Percentiles rank a stretch among this genome's conserved stretches.
phyloP scores from a whole-genome alignment of 352 stramenopile genomes.

The Phytopythium litorale region DNA sequence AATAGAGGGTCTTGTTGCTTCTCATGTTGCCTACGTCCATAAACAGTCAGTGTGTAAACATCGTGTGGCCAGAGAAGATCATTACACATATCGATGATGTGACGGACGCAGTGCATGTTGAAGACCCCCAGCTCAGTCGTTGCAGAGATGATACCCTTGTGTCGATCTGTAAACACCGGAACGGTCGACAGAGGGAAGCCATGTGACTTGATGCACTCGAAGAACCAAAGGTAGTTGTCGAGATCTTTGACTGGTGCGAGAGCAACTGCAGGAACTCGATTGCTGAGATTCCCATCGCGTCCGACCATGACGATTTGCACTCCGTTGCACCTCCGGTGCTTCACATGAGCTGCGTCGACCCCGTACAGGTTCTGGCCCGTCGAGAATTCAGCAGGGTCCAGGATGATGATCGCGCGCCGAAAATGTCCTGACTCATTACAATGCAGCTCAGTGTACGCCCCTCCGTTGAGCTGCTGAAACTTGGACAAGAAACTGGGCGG shows the following conservation, averaged over 20 bases:
- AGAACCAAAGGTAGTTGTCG: conserved; percentile 21
- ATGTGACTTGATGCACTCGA: conserved; percentile 2
- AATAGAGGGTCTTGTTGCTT: too few species aligned
- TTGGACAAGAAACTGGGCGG: conserved; percentile 4
- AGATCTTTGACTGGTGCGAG: conserved; percentile 6
- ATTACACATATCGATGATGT: conserved; percentile 16
- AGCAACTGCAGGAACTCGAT: conserved; percentile 11
- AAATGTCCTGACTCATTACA: conserved; percentile 4
- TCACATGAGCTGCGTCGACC: conserved; percentile 21
- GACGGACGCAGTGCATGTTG: conserved; percentile 17
- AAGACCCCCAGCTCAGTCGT: conserved; percentile 3
- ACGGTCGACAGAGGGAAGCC: conserved; percentile 8
- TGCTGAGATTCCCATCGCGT: conserved; percentile 19
- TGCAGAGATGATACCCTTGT: conserved; percentile 10
- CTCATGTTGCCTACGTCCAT: too few species aligned
- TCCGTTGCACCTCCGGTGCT: conserved; percentile 22
- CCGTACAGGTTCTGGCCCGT: conserved; percentile 11
- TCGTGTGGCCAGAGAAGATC: too few species aligned
- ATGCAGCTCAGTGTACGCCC: not conserved
- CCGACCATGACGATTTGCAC: conserved; percentile 16
- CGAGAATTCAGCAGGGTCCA: conserved; percentile 8
- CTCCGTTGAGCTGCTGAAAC: not conserved
- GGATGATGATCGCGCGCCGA: conserved; percentile 6
- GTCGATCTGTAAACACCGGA: conserved; percentile 17
- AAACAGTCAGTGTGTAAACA: too few species aligned